phyloP scores from a whole-genome alignment of 371 early-diverging fungal species.

The Coelomomyces lativittatus region DNA sequence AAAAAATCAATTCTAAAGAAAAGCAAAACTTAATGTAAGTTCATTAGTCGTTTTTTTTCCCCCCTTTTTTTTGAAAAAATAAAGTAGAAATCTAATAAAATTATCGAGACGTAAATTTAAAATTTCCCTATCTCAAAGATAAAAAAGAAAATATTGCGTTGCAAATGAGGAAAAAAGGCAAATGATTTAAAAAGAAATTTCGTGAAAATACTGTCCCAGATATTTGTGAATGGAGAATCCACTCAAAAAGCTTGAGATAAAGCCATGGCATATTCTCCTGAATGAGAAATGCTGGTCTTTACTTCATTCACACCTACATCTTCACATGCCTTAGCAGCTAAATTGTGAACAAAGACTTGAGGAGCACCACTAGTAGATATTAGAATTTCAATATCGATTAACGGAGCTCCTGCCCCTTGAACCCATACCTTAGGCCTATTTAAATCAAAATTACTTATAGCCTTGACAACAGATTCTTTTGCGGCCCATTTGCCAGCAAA shows the following conservation, averaged over 20 bases:
- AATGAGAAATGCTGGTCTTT: slow-evolving; percentile 82
- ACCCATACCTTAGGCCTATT: slow-evolving; percentile 46
- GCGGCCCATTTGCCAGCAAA: slow-evolving; percentile 91
- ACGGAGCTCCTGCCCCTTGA: slow-evolving; percentile 66
- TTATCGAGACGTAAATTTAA: too few species aligned
- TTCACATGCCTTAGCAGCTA: slow-evolving; percentile 50
- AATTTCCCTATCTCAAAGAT: too few species aligned
- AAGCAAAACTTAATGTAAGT: too few species aligned
- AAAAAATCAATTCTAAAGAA: too few species aligned
- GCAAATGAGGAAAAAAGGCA: too few species aligned
- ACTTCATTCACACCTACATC: slow-evolving; percentile 53
- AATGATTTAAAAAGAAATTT: too few species aligned
- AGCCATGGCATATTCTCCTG: slow-evolving; percentile 78
- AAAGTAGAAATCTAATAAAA: too few species aligned
- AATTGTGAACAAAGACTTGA: slow-evolving; percentile 62
- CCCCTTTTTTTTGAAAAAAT: too few species aligned
- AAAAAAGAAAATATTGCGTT: too few species aligned
- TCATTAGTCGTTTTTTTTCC: too few species aligned
- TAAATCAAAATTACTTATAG: slow-evolving; percentile 48
- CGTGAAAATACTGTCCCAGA: too few species aligned
- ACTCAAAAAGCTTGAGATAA: slow-evolving; percentile 20
- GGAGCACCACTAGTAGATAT: slow-evolving; percentile 62
- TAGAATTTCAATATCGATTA: slow-evolving; percentile 74
- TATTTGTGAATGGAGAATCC: too few species aligned
- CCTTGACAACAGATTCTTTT: slow-evolving; percentile 90